phyloP scores from a whole-genome alignment of 345 rosid species.

The Eucalyptus tenuipes region DNA sequence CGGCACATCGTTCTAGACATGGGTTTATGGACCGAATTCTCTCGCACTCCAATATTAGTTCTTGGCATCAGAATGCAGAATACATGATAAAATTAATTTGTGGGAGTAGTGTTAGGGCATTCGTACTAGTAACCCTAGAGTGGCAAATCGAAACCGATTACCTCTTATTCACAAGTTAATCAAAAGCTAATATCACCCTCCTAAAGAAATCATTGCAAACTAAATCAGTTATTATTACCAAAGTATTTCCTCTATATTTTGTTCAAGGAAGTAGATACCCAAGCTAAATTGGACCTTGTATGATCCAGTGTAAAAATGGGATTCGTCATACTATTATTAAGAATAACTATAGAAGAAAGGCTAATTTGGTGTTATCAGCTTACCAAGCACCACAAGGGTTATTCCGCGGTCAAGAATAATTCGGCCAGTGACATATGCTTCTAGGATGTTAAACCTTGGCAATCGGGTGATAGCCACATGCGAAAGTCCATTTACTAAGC shows the following conservation, averaged over 20 bases:
- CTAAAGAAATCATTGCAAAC: too few relatives aligned
- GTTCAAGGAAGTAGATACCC: too few relatives aligned
- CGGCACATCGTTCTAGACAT: neutral
- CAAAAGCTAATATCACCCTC: neutral
- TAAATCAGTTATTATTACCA: too few relatives aligned
- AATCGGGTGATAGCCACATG: neutral
- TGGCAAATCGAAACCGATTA: neutral
- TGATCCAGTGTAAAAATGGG: neutral
- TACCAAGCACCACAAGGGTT: neutral
- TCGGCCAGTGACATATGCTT: neutral
- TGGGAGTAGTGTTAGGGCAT: too few relatives aligned
- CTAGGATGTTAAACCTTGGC: neutral
- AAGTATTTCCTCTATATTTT: too few relatives aligned
- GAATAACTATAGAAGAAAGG: neutral
- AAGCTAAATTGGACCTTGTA: neutral
- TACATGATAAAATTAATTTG: too few relatives aligned
- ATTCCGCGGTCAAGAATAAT: neutral
- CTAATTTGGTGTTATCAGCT: rapidly evolving
- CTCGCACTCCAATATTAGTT: too few relatives aligned
- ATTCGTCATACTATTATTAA: neutral
- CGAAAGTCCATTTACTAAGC: neutral
- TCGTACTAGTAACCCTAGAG: neutral
- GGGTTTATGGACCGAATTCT: too few relatives aligned
- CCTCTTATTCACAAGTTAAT: neutral
- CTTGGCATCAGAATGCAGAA: too few relatives aligned